Evolutionary conservation across 345 rosid species (phyloP).

Genomic region (Euphorbia lathyris): DNA sequence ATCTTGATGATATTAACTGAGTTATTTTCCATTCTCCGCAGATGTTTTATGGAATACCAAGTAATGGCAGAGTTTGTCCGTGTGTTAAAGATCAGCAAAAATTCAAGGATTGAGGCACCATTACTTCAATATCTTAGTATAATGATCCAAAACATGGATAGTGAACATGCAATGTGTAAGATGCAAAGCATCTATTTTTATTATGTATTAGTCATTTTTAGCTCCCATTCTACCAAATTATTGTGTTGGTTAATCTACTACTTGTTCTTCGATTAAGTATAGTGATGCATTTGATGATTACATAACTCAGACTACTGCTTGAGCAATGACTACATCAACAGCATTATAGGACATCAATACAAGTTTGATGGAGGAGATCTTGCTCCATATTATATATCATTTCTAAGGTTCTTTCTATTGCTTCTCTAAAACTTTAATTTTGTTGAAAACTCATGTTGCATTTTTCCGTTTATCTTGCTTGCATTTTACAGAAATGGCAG

Average conservation of each 20-base stretch:
- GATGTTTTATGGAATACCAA: slow-evolving; percentile 64
- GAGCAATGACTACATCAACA: slow-evolving; percentile 63
- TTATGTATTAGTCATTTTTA: neutral
- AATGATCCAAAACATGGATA: slow-evolving; percentile 62
- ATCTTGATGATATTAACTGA: neutral
- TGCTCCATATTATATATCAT: slow-evolving; percentile 55
- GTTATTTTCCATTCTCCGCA: slow-evolving; percentile 18
- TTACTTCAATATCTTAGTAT: slow-evolving; percentile 64
- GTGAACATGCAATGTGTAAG: slow-evolving; percentile 61
- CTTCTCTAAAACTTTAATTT: slow-evolving; percentile 4
- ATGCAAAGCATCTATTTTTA: slow-evolving; percentile 12
- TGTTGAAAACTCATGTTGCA: neutral
- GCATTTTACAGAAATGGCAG: neutral
- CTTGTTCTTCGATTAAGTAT: slow-evolving; percentile 8
- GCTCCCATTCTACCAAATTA: neutral
- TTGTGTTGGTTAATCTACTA: neutral
- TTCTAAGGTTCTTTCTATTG: slow-evolving; percentile 45
- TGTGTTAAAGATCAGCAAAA: slow-evolving; percentile 40
- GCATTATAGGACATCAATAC: slow-evolving; percentile 46
- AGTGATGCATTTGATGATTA: slow-evolving; percentile 11
- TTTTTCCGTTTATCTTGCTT: neutral
- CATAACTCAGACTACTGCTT: slow-evolving; percentile 56
- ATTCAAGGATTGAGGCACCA: slow-evolving; percentile 53
- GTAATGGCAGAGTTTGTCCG: slow-evolving; percentile 63
- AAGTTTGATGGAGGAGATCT: slow-evolving; percentile 55